Base-by-base conservation (phyloP, 768 basidiomycete species). In the Rhizopogon vinicolor region DNA sequence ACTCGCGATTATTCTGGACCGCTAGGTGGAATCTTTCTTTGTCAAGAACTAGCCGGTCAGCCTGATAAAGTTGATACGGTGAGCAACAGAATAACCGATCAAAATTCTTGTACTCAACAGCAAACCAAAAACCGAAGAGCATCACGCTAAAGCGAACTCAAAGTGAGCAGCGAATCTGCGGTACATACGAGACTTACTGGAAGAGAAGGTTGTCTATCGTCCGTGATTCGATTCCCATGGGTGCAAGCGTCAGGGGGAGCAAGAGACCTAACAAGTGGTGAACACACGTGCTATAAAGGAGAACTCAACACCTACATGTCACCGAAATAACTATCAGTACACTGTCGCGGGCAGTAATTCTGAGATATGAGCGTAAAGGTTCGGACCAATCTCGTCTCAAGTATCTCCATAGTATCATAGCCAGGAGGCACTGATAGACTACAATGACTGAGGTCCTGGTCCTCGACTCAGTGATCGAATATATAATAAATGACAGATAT, bases 371-470 rank as follows among this genome's bases (percentile, higher is more conserved):
- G 5, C 7, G 46, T 2, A 13, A 8, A 53, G 4, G 10, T 33
- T 51, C 29, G 6, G 52, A 9, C 25, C 52, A 12, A n/a, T 7
- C 10, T 10, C 7, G 29, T 12, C 41, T 42, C 1, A 63, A 7
- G 42, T 50, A 67, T 35, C 56, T 56, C 60, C 55, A 65, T 28
- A 60, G 55, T 1, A 62, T 58, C 60, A 67, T 54, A 51, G 60
- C 57, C 18, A 59, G 53, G 40, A 68, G 44, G 1, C 56, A 1
- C 3, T 54, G 0, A 29, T 56, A 57, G 5, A 52, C 62, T 2
- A 59, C 56, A 58, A 68, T 55, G 7, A 59, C 65, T 33, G 64
- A 62, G 5, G 51, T 44, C 7, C 65, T 58, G 19, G 18, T 64
- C 33, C 16, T 16, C 7, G 3, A 43, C 14, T 40, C 2, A 31